Conservation (phyloP, 805 yeast genomes). For the Metschnikowia lachancei region DNA sequence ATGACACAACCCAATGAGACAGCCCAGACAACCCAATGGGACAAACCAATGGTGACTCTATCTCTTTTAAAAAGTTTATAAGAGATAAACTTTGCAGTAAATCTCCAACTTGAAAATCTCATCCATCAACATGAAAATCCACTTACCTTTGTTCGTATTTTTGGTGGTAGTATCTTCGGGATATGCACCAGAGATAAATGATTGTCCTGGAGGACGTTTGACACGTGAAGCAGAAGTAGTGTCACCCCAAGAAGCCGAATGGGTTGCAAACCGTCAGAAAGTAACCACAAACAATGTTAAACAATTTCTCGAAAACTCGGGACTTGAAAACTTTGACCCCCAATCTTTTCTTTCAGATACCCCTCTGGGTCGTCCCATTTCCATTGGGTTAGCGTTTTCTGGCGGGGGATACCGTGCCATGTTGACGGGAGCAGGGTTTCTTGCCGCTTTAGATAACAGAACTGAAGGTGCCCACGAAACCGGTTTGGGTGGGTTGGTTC, state of each 20-base stretch:
- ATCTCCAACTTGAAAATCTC: no score
- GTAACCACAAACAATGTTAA: background rate
- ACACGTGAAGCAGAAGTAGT: constrained; percentile 9
- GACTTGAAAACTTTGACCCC: constrained; percentile 10
- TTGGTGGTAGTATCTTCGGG: constrained; percentile 2
- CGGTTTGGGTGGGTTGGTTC: constrained; percentile 15
- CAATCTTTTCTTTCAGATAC: constrained; percentile 1
- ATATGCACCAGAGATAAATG: constrained; percentile 6
- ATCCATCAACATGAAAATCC: no score
- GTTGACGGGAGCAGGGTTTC: constrained; percentile 12
- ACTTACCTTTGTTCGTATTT: no score
- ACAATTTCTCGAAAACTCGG: constrained; percentile 7
- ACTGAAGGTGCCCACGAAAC: constrained; percentile 8
- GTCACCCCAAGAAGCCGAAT: constrained; percentile 5
- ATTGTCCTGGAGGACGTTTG: constrained; percentile 10
- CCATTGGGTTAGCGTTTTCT: constrained; percentile 12
- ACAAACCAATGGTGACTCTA: no score
- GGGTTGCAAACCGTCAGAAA: constrained; percentile 4
- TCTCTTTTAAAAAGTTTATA: no score
- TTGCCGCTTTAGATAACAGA: constrained; percentile 12
- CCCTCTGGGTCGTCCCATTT: constrained; percentile 1
- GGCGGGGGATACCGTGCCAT: constrained; percentile 16
- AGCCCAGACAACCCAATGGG: no score
- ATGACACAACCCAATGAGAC: no score
- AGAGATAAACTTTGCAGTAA: no score